Percentiles rank a stretch among this genome's conserved stretches.
These are phyloP conservation scores for Backusella luteola DNA, from an alignment of 192 early-diverging fungal genomes.

Conservation along the genomic window DNA sequence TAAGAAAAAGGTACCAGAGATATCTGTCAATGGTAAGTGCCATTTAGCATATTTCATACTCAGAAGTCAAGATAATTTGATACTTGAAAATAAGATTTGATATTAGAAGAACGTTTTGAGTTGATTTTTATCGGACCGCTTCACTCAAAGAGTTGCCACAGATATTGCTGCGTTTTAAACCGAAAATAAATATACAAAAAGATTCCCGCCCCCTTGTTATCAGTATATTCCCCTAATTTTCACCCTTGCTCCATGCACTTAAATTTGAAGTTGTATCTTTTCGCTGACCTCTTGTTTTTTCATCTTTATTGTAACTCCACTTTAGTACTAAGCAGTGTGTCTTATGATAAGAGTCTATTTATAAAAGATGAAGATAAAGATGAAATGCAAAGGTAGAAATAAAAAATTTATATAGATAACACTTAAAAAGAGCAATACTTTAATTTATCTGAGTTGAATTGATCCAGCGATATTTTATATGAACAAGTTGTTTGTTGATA, in stretches of 20 bases:
- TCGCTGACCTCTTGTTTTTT: not conserved
- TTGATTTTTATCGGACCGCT: not conserved
- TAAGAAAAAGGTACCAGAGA: not conserved
- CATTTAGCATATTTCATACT: not conserved
- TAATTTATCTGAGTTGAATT: conserved; percentile 3
- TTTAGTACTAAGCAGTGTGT: not conserved
- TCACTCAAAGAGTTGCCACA: not conserved
- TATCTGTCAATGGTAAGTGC: not conserved
- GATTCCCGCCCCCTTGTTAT: not conserved
- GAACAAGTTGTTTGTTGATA: not conserved
- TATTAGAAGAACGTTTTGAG: not conserved
- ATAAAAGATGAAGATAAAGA: not conserved
- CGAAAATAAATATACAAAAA: not conserved
- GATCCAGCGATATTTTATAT: not conserved
- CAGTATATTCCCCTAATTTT: conserved; percentile 1
- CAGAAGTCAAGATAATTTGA: not conserved
- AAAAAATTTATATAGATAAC: not conserved
- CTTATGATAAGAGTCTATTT: not conserved
- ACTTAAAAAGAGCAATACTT: not conserved
- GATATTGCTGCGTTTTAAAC: not conserved
- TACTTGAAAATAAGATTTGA: not conserved
- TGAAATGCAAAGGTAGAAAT: not conserved
- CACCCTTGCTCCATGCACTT: not conserved
- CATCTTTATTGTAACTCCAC: not conserved
- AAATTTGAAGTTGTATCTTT: not conserved